Base-by-base conservation (phyloP, 2,329 filamentous ascomycete genomes). In the Magnaporthiopsis rhizophila region DNA sequence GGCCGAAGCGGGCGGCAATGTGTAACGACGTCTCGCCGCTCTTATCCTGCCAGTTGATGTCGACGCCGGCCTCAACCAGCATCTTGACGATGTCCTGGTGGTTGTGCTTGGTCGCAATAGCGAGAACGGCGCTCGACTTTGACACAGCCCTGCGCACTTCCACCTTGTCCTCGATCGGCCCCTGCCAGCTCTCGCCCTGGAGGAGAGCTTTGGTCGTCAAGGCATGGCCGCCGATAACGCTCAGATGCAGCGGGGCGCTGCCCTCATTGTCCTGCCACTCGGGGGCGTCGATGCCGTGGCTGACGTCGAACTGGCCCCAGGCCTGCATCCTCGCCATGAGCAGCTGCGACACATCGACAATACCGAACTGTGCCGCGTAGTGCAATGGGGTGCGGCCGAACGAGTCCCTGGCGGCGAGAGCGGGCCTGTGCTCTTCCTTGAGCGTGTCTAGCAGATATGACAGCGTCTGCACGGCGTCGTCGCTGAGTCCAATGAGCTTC, bases 201-300 rank as follows among this genome's bases (percentile, higher is more conserved):
- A 99, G 81, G 4, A 99, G 83, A 21, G 88, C 85, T 69, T 90
- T 86, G 0, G 93, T 97, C 0, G 94, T 97, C 62, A 93, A 79
- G 3, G 91, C 87, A 74, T 99, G 95, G 0, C 94, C 94, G 58
- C 91, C 92, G 61, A 97, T 90, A 32, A 98, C 94, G 70, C 90
- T 92, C 59, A 99, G 84, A 78, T 99, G 94, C 58, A 99, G 80
- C 0, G 95, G 95, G 12, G 93, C 91, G 74, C 89, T 92, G 24
- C 95, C 94, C 71, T 98, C 95, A 26, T 87, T 85, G 73, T 99
- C 95, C 76, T 97, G 94, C 94, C 94, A 98, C 66, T 88, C 83
- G 0, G 86, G 82, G 0, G 91, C 90, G 73, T 98, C 94, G 62
- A 99, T 96, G 12, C 93, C 93, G 67, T 92, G 83, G 50, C 87